Evolutionary conservation across 345 rosid species (phyloP), one percentile per base, ranked within the genome.

Genomic region (Brassica cretica): DNA sequence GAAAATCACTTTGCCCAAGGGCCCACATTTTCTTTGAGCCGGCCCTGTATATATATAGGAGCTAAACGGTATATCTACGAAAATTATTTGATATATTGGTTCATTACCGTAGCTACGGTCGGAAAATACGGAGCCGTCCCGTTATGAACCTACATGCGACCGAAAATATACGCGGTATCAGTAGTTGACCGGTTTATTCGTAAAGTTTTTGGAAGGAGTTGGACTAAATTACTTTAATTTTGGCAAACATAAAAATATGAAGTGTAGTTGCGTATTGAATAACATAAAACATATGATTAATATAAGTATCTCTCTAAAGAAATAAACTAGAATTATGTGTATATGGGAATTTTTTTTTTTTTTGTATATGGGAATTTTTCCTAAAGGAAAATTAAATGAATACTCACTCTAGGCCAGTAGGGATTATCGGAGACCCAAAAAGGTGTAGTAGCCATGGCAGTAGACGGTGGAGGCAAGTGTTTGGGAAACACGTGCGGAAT

Each of bases 401-500:
- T 61, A 53, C 82, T 79, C 51, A 80, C 79, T 4, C 55, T 69
- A 29, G 72, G 79, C 79, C 82, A 80, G 18, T 62, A 74, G 14
- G 78, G 67, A 53, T 71, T 61, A 68, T 79, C 75, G 19, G 56
- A 69, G 62, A 63, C 33, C 78, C 82, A 79, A 63, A 74, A 74
- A 29, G 78, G 82, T 0, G 75, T 61, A 68, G 59, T 62, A 41
- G 69, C 6, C 76, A 86, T 9, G 86, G 78, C 15, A 83, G 81
- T 56, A 1, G 84, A 83, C 71, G 78, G 90, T 8, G 83, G 35
- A 12, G 84, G 27, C 24, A 84, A 66, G 68, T 83, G 89, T 79
- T 87, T 89, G 12, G 97, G 91, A 95, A 95, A 89, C 41, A 80
- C 70, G 21, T 68, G 71, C 3, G 67, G 61, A 59, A 74, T 74